Evolutionary conservation across 345 rosid genomes (phyloP), one percentile per base, ranked within the genome.

Genomic region (Kernera saxatilis): DNA sequence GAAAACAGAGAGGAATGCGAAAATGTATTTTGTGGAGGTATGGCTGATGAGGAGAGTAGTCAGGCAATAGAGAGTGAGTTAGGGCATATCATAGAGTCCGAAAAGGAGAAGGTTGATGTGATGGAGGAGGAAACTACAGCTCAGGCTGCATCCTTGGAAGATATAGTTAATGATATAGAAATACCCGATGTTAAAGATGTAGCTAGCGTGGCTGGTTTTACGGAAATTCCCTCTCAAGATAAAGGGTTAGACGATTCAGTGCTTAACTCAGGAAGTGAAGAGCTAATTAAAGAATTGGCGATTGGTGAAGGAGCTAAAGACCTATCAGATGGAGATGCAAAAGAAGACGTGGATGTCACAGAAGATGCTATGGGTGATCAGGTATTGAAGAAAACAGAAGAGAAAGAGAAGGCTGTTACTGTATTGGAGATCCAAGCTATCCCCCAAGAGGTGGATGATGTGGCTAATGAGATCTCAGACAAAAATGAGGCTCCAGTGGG

Each of bases 161-260:
- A 64, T n/a, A 27, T 52, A 30, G 78, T 55, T 48, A 79, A 58
- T 48, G 73, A 71, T 12, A 60, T 55, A 14, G 80, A 67, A 61
- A 67, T 67, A 17, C 65, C 67, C 5, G 70, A 55, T 65, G 84
- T 29, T 54, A 44, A 53, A 17, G 65, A 60, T 29, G 60, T 58
- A 36, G 79, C 51, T 74, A 61, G 39, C 2, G 76, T 54, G 72
- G 82, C 69, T 8, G 77, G 68, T 5, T 70, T 55, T 25, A 50
- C 69, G 3, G 82, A 70, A 62, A 51, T 61, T 62, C 12, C 68
- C 2, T 21, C 74, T 52, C 74, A 62, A 8, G 52, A 35, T 53
- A 75, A 35, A 61, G 26, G 9, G 39, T 40, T 68, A 60, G 57
- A 44, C 3, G 64, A 69, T 44, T 32, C 58, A 50, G 64, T 49